Evolutionary conservation across 2,329 filamentous ascomycete species (phyloP), one percentile per base, ranked within the genome.

Genomic region (Triangularia setosa): DNA sequence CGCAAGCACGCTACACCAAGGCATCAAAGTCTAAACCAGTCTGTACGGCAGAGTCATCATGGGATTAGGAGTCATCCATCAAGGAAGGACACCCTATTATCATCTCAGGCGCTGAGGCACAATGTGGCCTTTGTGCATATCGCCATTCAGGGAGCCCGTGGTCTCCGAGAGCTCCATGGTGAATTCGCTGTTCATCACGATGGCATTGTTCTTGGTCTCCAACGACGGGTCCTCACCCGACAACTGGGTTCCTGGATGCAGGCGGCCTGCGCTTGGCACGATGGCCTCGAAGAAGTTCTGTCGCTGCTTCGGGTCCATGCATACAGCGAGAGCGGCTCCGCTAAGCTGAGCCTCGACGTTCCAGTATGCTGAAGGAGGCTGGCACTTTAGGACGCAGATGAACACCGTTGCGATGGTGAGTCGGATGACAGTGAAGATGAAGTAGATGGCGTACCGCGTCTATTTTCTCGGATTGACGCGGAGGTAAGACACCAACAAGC

Each of bases 251-350:
- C 30, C 30, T 8, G 5, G 30, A 33, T 33, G 30, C 30, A 33
- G 11, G 30, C 11, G 30, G 30, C 11, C 11, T 12, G 30, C 2
- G 28, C 23, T 54, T 14, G 24, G 48, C 60, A 62, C 28, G 35
- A 62, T 62, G 52, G 60, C 60, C 52, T 62, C 53, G 35, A 62
- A 58, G 33, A 62, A 62, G 3, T 9, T 56, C 27, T 62, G 52
- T 16, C 60, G 21, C 12, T 28, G 25, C 16, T 8, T 4, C 16
- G 18, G 4, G 30, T 40, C 33, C 60, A 62, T 55, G 52, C 60
- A 62, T 25, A 56, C 21, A 6, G 16, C 18, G 8, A 30, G 21
- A 23, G 30, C 27, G 14, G 25, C 48, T 3, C 48, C 27, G 11
- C 18, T 44, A 3, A 59, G n/a, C 23, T 59, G 33, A 25, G 57